Percentiles rank a stretch among this genome's conserved stretches.
Evolutionary conservation across 768 basidiomycete species (phyloP).

Genomic region (Saitozyma sp.): DNA sequence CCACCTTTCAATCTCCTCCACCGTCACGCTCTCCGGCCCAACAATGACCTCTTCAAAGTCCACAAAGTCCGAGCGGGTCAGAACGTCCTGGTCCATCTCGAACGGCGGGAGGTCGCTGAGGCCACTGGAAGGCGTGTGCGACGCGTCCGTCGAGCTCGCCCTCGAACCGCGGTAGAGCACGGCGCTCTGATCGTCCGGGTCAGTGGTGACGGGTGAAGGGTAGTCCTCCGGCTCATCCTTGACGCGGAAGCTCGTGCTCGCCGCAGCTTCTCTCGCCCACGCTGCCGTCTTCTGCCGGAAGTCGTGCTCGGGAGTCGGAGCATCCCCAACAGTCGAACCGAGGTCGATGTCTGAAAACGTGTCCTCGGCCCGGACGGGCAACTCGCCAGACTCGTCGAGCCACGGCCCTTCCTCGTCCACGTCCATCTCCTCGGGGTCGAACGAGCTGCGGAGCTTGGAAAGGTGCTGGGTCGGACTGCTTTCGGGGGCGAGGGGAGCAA

Average conservation of each 20-base stretch:
- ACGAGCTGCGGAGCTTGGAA: constrained; percentile 23
- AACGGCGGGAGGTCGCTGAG: constrained; percentile 33
- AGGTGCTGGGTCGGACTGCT: constrained; percentile 35
- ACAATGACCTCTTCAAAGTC: constrained; percentile 30
- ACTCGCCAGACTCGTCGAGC: constrained; percentile 38
- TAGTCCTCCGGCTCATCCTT: constrained; percentile 34
- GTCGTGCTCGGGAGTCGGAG: constrained; percentile 40
- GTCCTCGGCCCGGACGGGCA: constrained; percentile 41
- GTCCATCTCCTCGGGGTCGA: constrained; percentile 36
- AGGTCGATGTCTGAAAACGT: constrained; percentile 33
- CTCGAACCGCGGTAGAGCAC: constrained; percentile 22
- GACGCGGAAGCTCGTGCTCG: constrained; percentile 15
- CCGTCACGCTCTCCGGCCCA: constrained; percentile 42
- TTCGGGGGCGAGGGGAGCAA: constrained; percentile 19
- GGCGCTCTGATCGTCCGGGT: constrained; percentile 16
- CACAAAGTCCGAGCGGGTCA: constrained; percentile 2
- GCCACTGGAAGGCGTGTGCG: constrained; percentile 32
- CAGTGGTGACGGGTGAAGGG: constrained; percentile 34
- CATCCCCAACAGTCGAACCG: constrained; percentile 29
- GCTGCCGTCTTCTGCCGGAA: constrained; percentile 31
- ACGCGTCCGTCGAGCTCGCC: constrained; percentile 22
- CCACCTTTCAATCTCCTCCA: constrained; percentile 38
- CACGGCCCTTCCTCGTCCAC: constrained; percentile 30
- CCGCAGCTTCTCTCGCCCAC: constrained; percentile 39
- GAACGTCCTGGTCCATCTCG: constrained; percentile 19